Evolutionary conservation across 306 rosid species (phyloP), one percentile per base, ranked within the genome.

Genomic region (Rubus idaeus): DNA sequence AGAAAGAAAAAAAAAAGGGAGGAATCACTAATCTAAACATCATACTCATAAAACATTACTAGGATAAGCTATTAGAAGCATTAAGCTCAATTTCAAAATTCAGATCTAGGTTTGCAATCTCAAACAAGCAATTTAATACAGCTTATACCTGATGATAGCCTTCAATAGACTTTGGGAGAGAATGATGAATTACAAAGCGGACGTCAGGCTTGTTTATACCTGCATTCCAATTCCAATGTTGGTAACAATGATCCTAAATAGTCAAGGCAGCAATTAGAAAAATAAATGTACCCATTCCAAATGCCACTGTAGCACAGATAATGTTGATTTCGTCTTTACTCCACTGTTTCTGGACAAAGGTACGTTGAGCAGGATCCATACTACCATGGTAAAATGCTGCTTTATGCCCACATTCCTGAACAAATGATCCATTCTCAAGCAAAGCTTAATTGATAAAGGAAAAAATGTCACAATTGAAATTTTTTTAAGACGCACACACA

Each of bases 181-280:
- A 95, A 73, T 95, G 99, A 79, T 95, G 99, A 85, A 90, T 95
- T 79, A 95, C 94, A 81, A 95, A 95, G 68, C 97, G 99, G 66
- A 95, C 99, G 82, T 95, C 99, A 21, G 99, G 99, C 73, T 95
- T 95, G 88, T 95, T 95, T 80, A 95, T 95, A 71, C 99, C 99
- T 95, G 93, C 81, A 74, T 74, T 74, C 77, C 55, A 90, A 84
- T 74, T 67, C 70, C 67, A 68, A 76, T 69, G 69, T 79, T 47
- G 72, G 77, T 76, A 77, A 62, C 57, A 69, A 76, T 68, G 67
- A 62, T 81, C 75, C 76, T 66, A 67, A 58, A 41, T 69, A 84
- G 75, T 58, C 53, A 60, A 72, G 61, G 80, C 75, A 80, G 79
- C 20, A 67, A 78, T 76, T 67, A 75, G 74, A 41, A 82, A 66